Conservation (phyloP, 2,329 filamentous ascomycete species). For the Fusarium azukiicola region DNA sequence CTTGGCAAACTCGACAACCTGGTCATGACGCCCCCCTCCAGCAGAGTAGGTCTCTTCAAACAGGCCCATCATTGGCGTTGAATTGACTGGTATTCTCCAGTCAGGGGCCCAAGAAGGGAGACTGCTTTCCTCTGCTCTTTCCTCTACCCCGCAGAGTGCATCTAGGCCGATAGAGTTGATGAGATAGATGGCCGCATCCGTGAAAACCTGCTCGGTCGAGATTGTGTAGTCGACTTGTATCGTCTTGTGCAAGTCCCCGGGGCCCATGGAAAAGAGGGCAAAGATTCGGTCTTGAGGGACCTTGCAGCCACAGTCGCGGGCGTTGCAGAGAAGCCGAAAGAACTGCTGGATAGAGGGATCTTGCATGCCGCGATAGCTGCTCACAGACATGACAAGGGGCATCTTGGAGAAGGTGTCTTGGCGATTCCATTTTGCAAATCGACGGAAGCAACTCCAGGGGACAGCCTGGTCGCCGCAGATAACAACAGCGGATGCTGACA, state of each 20-base stretch:
- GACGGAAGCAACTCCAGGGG: not conserved
- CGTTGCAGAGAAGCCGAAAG: not conserved
- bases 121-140: not conserved
- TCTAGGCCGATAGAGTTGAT: not conserved
- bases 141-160: not conserved
- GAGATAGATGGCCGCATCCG: not conserved
- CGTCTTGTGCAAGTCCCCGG: not conserved
- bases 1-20: not conserved
- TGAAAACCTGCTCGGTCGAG: not conserved
- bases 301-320: not conserved
- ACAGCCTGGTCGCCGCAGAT: not conserved
- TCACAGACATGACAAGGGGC: not conserved
- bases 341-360: not conserved
- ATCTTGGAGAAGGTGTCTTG: not conserved
- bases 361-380: not conserved
- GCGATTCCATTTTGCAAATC: not conserved
- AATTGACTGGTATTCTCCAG: not conserved
- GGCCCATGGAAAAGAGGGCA: not conserved
- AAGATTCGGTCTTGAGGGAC: not conserved
- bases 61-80: not conserved
- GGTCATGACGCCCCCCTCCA: not conserved
- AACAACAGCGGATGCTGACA: not conserved
- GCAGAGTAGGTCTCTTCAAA: not conserved
- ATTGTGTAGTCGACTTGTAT: not conserved
- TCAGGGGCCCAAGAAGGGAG: not conserved